These are phyloP conservation scores for Ramularia collo-cygni DNA, from an alignment of 2,329 filamentous ascomycete species.

Conservation along the genomic window DNA sequence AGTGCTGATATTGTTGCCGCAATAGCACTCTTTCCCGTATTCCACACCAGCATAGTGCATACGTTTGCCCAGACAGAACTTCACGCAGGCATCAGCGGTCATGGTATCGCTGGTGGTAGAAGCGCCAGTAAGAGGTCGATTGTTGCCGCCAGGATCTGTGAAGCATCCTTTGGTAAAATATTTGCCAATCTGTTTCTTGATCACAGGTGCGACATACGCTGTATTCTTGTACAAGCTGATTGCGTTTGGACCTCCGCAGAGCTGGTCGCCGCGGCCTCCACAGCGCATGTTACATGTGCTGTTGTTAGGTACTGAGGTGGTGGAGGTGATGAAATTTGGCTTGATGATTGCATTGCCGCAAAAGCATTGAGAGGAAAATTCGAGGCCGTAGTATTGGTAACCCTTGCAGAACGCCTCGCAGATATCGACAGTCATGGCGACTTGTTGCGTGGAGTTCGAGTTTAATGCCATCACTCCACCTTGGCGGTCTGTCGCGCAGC, in stretches of 20 bases:
- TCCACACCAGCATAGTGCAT: constrained; percentile 25
- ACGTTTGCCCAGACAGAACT: constrained; percentile 25
- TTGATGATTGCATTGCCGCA: constrained; percentile 22
- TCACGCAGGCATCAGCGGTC: constrained; percentile 25
- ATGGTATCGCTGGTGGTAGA: constrained; percentile 12
- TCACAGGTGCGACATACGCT: constrained; percentile 12
- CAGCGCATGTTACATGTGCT: constrained; percentile 24
- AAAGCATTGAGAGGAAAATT: constrained; percentile 29
- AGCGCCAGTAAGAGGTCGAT: constrained; percentile 17
- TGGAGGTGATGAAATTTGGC: constrained; percentile 9
- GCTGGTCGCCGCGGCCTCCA: constrained; percentile 18
- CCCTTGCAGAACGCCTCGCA: constrained; percentile 24
- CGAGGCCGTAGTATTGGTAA: constrained; percentile 28
- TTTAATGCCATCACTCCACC: constrained; percentile 18
- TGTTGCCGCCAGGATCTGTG: constrained; percentile 16
- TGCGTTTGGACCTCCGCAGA: constrained; percentile 27
- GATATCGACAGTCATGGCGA: constrained; percentile 24
- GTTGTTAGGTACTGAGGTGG: constrained; percentile 14
- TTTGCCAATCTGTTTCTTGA: constrained; percentile 19
- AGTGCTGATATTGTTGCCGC: constrained; percentile 19
- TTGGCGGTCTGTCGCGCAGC: constrained; percentile 25
- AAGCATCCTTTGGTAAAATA: constrained; percentile 20
- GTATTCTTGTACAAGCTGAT: constrained; percentile 25
- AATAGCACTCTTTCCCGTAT: constrained; percentile 18
- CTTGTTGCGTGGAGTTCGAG: constrained; percentile 6